Base-by-base conservation (phyloP, 2,329 filamentous ascomycete genomes). In the Bisporella sp. region DNA sequence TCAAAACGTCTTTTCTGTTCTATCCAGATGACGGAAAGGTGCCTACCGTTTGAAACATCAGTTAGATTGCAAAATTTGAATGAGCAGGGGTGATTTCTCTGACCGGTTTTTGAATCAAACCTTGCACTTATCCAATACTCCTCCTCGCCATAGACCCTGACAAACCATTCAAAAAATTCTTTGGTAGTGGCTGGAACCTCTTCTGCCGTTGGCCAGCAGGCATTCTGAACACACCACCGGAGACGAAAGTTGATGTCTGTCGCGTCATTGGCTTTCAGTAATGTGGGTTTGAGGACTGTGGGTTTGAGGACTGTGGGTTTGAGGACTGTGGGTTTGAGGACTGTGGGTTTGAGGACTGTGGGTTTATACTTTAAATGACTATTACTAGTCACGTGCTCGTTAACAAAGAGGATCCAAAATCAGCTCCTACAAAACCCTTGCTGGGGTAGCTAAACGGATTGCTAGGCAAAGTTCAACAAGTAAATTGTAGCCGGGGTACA, bases 211-310 rank as follows among this genome's bases (percentile, higher is more conserved):
- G 50, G 50, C 41, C 31, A 12, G 11, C 5, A n/a, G 21, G 21
- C 29, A 6, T 52, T 42, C 11, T n/a, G 31, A 30, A 35, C 30
- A 41, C 42, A 50, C 46, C 50, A 49, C 12, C 41, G 6, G 11
- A 54, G 49, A n/a, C 13, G 11, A 31, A 42, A 54, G 7, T 43
- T 12, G 31, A 54, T 52, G 40, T 54, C 52, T 3, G 12, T n/a
- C 28, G 52, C 46, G 47, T 54, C 52, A 7, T 21, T 21, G 21
- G 21, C 21, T 21, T 21, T 21, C n/a, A n/a, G n/a, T n/a, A n/a
- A n/a, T n/a, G n/a, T n/a, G n/a, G n/a, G n/a, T n/a, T n/a, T n/a
- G n/a, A n/a, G n/a, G n/a, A n/a, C n/a, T n/a, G n/a, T n/a, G n/a
- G n/a, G n/a, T n/a, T n/a, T n/a, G n/a, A n/a, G n/a, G n/a, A n/a